Percentiles rank a stretch among this genome's conserved stretches.
phyloP scores from a whole-genome alignment of 2,329 filamentous ascomycete genomes.

The Neofusicoccum laricinum region DNA sequence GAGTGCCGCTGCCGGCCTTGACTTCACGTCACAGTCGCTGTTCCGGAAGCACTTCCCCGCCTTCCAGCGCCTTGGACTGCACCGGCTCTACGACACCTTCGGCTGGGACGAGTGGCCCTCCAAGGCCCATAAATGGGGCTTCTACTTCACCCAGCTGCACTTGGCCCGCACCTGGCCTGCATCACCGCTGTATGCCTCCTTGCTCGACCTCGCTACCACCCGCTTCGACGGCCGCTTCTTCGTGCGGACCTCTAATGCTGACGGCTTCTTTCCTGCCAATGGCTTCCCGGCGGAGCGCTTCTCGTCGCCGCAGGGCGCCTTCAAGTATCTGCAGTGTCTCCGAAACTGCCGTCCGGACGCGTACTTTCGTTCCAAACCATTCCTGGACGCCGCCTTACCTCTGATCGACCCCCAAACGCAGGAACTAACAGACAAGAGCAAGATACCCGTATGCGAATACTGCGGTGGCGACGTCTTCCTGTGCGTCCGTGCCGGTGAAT shows the following conservation, averaged over 20 bases:
- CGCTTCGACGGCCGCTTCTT: slow-evolving; percentile 22
- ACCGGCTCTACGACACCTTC: slow-evolving; percentile 34
- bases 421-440: slow-evolving; percentile 21
- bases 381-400: slow-evolving; percentile 24
- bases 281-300: slow-evolving; percentile 25
- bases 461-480: slow-evolving; percentile 28
- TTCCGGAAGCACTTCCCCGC: slow-evolving; percentile 31
- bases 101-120: slow-evolving; percentile 29
- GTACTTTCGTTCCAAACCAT: slow-evolving; percentile 22
- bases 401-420: slow-evolving; percentile 24
- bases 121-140: slow-evolving; percentile 31
- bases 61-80: slow-evolving; percentile 28
- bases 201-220: slow-evolving; percentile 19
- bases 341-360: slow-evolving; percentile 29
- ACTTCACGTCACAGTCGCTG: slow-evolving; percentile 31
- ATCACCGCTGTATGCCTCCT: slow-evolving; percentile 23
- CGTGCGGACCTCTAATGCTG: slow-evolving; percentile 34
- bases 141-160: slow-evolving; percentile 32
- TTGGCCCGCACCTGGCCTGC: slow-evolving; percentile 27
- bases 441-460: slow-evolving; percentile 24
- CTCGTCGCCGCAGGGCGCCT: slow-evolving; percentile 33
- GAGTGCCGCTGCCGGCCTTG: slow-evolving; percentile 34
- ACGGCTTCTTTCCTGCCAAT: slow-evolving; percentile 31
- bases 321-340: slow-evolving; percentile 30
- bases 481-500: slow-evolving; percentile 28